phyloP scores from a whole-genome alignment of 2,329 filamentous ascomycete species.

The Fusarium longipes region DNA sequence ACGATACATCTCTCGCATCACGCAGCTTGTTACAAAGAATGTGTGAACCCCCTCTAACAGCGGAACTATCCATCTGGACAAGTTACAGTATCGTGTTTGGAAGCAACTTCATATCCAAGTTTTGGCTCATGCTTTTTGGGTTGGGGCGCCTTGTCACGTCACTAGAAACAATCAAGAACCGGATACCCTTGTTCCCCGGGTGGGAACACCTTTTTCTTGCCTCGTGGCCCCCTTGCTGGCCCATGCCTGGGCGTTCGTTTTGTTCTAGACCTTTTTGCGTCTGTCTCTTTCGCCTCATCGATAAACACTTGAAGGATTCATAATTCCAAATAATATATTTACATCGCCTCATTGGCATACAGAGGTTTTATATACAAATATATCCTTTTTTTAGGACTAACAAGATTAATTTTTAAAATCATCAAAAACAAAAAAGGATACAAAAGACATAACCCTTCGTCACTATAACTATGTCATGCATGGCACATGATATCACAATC shows the following conservation, averaged over 20 bases:
- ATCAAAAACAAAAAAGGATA: not conserved
- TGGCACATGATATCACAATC: not conserved
- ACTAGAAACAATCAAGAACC: not conserved
- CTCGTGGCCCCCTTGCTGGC: constrained; percentile 34
- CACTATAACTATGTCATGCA: constrained; percentile 2
- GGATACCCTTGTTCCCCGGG: constrained; percentile 13
- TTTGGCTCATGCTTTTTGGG: not conserved
- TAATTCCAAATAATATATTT: constrained; percentile 16
- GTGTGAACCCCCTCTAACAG: not conserved
- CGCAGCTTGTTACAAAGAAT: too few relatives aligned
- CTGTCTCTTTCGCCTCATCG: not conserved
- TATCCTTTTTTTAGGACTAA: not conserved
- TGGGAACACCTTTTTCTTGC: constrained; percentile 21
- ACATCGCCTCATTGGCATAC: not conserved
- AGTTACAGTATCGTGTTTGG: not conserved
- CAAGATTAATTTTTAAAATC: rapidly evolving
- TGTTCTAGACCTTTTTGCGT: constrained; percentile 24
- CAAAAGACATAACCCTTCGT: not conserved
- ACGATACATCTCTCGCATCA: too few relatives aligned
- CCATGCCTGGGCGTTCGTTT: not conserved
- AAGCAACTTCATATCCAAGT: not conserved
- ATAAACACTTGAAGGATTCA: not conserved
- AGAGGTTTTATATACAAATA: not conserved
- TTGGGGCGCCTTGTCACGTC: constrained; percentile 12
- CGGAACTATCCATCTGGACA: not conserved